Base-by-base conservation (phyloP, 2,329 filamentous ascomycete species). In the Niveomyces coronatus region DNA sequence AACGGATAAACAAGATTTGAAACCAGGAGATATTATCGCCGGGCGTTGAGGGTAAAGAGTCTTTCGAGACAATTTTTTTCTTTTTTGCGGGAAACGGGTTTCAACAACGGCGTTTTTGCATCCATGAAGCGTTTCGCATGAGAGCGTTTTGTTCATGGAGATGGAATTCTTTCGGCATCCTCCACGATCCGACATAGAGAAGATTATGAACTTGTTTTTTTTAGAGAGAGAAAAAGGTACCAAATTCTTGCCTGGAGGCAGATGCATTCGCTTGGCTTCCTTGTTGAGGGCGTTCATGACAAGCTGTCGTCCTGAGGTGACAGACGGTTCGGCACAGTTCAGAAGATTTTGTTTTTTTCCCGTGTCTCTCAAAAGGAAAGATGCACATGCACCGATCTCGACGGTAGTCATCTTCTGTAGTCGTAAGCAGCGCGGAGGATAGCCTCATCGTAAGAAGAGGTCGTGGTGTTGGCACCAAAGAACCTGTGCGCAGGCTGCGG, bases 91-190 rank as follows among this genome's bases (percentile, higher is more conserved):
- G 52, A 58, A 63, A 67, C 53, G 58, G 63, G 66, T 70, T 71
- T 71, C 68, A 71, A 71, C 67, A 71, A 69, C 67, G 61, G 64
- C 60, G 58, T 61, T 63, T 55, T 57, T 41, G 53, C 54, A 58
- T 60, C 52, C 50, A 54, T 46, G 47, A 44, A 45, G 50, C 37
- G 37, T 35, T 31, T 39, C 20, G 35, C 35, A 38, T 31, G 30
- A 30, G 39, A 2, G n/a, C n/a, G n/a, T n/a, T n/a, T n/a, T n/a
- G n/a, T n/a, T n/a, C n/a, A n/a, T n/a, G n/a, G n/a, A n/a, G n/a
- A n/a, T n/a, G n/a, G n/a, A 23, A 14, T 17, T 28, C 35, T 19
- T 36, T 55, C 47, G 50, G 55, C 52, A 63, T 63, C 61, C 60
- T 64, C 60, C 59, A 64, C 61, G 61, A 64, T 63, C 51, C 48